Conservation (phyloP, 345 rosid species). For the rapeseed (Brassica napus) region DNA sequence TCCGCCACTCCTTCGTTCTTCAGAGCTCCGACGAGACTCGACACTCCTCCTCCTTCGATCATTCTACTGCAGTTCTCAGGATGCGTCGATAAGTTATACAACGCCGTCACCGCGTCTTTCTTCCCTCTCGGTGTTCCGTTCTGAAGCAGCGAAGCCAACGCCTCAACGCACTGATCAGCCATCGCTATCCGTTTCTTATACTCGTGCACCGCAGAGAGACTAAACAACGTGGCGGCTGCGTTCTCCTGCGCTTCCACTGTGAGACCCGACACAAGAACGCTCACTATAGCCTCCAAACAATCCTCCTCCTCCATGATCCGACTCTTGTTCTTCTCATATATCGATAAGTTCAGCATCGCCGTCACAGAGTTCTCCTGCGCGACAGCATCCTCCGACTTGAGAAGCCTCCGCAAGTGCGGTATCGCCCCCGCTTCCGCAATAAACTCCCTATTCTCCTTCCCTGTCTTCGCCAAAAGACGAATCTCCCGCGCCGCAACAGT, state of each 20-base stretch:
- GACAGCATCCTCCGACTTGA: constrained; percentile 57
- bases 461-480: constrained; percentile 82
- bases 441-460: constrained; percentile 80
- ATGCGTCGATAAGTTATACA: neutral
- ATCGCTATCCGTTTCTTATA: constrained; percentile 84
- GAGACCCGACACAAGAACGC: constrained; percentile 66
- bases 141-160: constrained; percentile 66
- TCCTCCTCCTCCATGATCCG: constrained; percentile 78
- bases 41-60: neutral
- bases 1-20: constrained; percentile 74
- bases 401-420: constrained; percentile 62
- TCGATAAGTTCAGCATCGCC: constrained; percentile 86
- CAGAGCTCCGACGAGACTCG: neutral
- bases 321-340: constrained; percentile 82
- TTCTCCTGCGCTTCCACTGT: constrained; percentile 88
- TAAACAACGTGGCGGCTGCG: constrained; percentile 91
- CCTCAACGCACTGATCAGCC: constrained; percentile 68
- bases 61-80: neutral
- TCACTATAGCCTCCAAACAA: constrained; percentile 71
- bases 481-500: constrained; percentile 78
- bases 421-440: constrained; percentile 94
- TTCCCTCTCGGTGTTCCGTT: constrained; percentile 53
- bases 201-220: constrained; percentile 86
- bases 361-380: constrained; percentile 94
- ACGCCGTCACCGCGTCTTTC: neutral